Evolutionary conservation across 768 basidiomycete genomes (phyloP), one percentile per base, ranked within the genome.

Genomic region (Thelephora ganbajun): DNA sequence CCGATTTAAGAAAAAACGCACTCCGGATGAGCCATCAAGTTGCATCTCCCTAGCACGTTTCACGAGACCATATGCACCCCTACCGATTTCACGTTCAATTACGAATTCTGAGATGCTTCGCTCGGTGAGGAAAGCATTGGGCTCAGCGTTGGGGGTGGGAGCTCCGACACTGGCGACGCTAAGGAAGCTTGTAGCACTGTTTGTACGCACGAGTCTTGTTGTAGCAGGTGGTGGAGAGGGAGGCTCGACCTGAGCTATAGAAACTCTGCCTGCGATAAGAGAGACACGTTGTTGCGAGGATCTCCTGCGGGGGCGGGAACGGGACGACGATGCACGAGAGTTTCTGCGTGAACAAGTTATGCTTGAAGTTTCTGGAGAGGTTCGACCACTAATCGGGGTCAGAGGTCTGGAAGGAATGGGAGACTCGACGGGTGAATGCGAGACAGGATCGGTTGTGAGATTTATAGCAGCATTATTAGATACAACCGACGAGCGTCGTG

Each of bases 61-160:
- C 35, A 99, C 94, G 37, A 97, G 70, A 2, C 94, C 94, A 62
- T 97, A 97, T 11, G 94, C 94, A 9, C 93, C 94, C 48, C 89
- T 75, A 12, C 94, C 94, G 20, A 93, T 87, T 58, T 94, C 91
- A 41, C 75, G 74, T 55, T 91, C 79, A 48, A 96, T 82, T 18
- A 82, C 73, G 59, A 86, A 96, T 56, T 91, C 84, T 5, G 80
- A 81, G 51, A 97, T 91, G 51, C 73, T 86, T 51, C 80, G 74
- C 33, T 77, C 74, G 41, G 83, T 65, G n/a, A 52, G 52, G 9
- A 53, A 46, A 67, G 63, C 50, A 71, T 77, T 22, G 66, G 62
- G 50, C 70, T 69, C 47, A 18, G 62, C 51, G 33, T 37, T 61
- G 11, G 84, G 82, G 0, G 80, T 75, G 2, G 84, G 81, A 26